Evolutionary conservation across 176 grass and related monocot genomes (phyloP).

Genomic region (Leersia perrieri): DNA sequence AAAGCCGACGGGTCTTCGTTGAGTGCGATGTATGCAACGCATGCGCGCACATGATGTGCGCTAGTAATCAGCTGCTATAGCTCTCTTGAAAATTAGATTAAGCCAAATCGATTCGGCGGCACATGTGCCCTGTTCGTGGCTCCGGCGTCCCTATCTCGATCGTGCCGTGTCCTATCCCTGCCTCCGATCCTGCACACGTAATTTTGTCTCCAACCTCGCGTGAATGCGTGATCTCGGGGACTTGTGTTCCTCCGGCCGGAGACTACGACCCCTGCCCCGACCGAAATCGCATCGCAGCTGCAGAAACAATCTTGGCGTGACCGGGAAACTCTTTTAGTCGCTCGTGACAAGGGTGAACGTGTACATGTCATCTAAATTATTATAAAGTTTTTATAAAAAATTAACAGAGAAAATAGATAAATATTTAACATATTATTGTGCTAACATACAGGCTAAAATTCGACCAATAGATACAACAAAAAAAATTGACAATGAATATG

Average conservation of each 20-base stretch:
- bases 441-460: no score
- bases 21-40: not conserved
- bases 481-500: no score
- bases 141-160: not conserved
- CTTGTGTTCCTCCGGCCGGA: not conserved
- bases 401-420: no score
- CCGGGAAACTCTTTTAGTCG: no score
- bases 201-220: not conserved
- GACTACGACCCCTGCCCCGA: not conserved
- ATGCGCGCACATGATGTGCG: not conserved
- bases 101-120: not conserved
- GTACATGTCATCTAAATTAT: no score
- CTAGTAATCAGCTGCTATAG: not conserved
- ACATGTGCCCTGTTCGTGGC: conserved; percentile 13
- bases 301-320: no score
- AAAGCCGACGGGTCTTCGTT: not conserved
- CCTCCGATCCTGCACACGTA: no score
- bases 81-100: not conserved
- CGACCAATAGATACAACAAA: no score
- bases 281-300: not conserved
- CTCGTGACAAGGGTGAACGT: no score
- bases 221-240: conserved; percentile 26
- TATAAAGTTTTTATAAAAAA: no score
- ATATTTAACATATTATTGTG: no score
- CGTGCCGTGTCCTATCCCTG: not conserved